Conservation (phyloP, 1,284 basidiomycete species). For the Trametes versicolor region DNA sequence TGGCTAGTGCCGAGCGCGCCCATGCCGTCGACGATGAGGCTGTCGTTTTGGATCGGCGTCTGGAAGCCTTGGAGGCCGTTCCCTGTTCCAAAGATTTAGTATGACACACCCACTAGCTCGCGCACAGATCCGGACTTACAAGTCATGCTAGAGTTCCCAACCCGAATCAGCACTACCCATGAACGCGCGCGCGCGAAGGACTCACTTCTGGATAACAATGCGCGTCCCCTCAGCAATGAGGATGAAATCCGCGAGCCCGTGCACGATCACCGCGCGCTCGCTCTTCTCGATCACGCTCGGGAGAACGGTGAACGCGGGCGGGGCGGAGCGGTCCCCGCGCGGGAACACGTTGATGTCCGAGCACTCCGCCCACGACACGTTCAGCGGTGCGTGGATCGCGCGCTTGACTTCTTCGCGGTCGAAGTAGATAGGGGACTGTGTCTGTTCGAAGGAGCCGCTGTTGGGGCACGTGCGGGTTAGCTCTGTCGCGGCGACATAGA, state of each 20-base stretch:
- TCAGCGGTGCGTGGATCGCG: conserved; percentile 75
- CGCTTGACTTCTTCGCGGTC: conserved; percentile 74
- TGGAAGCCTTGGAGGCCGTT: conserved; percentile 77
- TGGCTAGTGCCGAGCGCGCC: conserved; percentile 73
- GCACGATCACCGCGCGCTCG: conserved; percentile 72
- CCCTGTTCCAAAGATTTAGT: conserved; percentile 52
- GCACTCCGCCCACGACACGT: conserved; percentile 74
- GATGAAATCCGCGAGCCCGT: conserved; percentile 78
- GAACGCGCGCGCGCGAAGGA: conserved; percentile 62
- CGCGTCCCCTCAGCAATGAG: conserved; percentile 77
- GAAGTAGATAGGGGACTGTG: conserved; percentile 67
- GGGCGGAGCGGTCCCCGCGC: conserved; percentile 64
- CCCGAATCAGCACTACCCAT: conserved; percentile 57
- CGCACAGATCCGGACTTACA: conserved; percentile 52
- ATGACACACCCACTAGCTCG: conserved; percentile 17
- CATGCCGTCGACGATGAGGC: conserved; percentile 73
- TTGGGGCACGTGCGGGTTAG: not conserved
- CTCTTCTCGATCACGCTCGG: conserved; percentile 82
- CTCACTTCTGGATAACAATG: conserved; percentile 67
- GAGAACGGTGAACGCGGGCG: conserved; percentile 70
- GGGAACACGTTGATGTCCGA: conserved; percentile 69
- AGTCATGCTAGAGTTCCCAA: conserved; percentile 62
- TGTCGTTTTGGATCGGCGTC: conserved; percentile 68
- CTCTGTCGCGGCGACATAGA: not conserved
- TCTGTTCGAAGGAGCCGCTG: conserved; percentile 63